A percentile compares a stretch with the other conserved stretches of the same genome.
Conservation (phyloP, 2,329 filamentous ascomycete species). For the Orbilia quercus region DNA sequence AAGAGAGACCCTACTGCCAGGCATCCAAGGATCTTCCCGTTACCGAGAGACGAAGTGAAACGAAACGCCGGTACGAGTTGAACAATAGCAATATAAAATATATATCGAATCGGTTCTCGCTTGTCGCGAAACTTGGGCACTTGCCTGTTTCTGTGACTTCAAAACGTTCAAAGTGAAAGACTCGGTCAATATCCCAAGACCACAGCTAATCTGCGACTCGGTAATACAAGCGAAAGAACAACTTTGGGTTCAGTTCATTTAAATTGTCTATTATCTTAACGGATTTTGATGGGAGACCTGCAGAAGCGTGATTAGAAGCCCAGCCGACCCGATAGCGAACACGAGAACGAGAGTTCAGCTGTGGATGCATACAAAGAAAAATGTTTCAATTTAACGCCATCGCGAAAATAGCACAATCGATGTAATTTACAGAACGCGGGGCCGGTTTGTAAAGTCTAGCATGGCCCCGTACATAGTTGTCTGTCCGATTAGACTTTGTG, state of each 20-base stretch:
- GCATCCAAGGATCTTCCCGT: slow-evolving; percentile 30
- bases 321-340: background rate
- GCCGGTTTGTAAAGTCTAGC: slow-evolving; percentile 15
- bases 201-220: background rate
- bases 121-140: background rate
- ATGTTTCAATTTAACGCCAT: slow-evolving; percentile 11
- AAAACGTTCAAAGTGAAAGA: slow-evolving; percentile 15
- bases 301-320: too few relatives aligned
- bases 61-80: slow-evolving; percentile 15
- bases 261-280: too few relatives aligned
- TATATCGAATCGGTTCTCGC: background rate
- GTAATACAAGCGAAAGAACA: slow-evolving; percentile 14
- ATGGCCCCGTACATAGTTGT: too few relatives aligned
- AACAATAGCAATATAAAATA: too few relatives aligned
- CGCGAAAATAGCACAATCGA: slow-evolving; percentile 31
- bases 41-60: slow-evolving; percentile 32
- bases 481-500: slow-evolving; percentile 16
- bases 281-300: too few relatives aligned
- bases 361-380: too few relatives aligned
- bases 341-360: slow-evolving; percentile 3
- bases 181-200: slow-evolving; percentile 13
- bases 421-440: slow-evolving; percentile 21
- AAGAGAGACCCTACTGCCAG: slow-evolving; percentile 19
- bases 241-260: background rate
- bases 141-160: background rate